phyloP scores from a whole-genome alignment of 2,329 filamentous ascomycete genomes.

The Pseudocercospora vitis region DNA sequence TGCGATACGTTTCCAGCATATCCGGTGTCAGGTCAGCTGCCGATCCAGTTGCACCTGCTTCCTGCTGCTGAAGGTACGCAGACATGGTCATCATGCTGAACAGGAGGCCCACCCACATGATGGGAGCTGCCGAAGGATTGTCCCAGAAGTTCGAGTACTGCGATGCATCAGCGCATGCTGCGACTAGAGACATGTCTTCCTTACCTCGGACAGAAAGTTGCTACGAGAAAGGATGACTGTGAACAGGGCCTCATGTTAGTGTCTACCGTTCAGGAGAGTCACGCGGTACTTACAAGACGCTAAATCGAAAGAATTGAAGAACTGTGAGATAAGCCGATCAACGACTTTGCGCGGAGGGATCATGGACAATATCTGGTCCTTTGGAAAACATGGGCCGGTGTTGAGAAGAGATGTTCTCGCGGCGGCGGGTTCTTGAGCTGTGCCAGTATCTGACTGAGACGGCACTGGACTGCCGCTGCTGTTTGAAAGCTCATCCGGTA shows the following conservation, averaged over 20 bases:
- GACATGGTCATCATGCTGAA: slow-evolving; percentile 42
- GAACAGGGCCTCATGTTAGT: background rate
- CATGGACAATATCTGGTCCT: slow-evolving; percentile 5
- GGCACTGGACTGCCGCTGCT: background rate
- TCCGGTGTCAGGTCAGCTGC: background rate
- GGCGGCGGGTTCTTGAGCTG: background rate
- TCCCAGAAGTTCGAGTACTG: slow-evolving; percentile 49
- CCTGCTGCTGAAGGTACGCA: slow-evolving; percentile 6
- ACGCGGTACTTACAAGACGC: slow-evolving; percentile 5
- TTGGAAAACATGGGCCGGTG: slow-evolving; percentile 1
- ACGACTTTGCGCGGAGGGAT: slow-evolving; percentile 5
- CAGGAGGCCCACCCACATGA: slow-evolving; percentile 48
- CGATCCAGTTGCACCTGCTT: background rate
- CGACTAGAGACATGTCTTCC: background rate
- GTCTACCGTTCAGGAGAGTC: background rate
- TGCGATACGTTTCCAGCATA: slow-evolving; percentile 10
- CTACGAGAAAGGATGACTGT: slow-evolving; percentile 4
- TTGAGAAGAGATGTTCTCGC: background rate
- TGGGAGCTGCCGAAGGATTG: slow-evolving; percentile 39
- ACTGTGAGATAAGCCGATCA: slow-evolving; percentile 4
- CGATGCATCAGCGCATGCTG: background rate
- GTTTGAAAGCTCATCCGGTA: background rate
- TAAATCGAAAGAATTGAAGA: slow-evolving; percentile 11
- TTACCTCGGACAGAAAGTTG: slow-evolving; percentile 10
- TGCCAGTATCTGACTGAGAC: background rate